A percentile compares a stretch with the other conserved stretches of the same genome.
Conservation (phyloP, 129 eudicot species). For the Silybum marianum region DNA sequence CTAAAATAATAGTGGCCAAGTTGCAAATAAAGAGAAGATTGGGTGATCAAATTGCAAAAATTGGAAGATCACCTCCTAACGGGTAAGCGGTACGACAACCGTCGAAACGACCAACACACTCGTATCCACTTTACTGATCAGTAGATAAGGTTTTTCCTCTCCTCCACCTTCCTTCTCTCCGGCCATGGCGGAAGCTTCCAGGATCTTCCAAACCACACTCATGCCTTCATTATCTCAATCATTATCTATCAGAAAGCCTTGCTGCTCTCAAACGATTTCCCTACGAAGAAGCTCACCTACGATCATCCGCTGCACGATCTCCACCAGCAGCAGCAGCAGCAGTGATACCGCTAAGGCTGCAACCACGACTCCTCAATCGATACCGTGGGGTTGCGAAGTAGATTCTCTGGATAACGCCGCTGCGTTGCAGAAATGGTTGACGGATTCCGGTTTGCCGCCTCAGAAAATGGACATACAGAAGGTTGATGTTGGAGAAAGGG, state of each 20-base stretch:
- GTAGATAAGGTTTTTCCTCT: constrained; percentile 43
- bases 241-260: constrained; percentile 23
- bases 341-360: constrained; percentile 32
- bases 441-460: constrained; percentile 66
- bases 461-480: constrained; percentile 84
- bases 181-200: constrained; percentile 64
- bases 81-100: constrained; percentile 20
- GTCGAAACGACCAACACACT: constrained; percentile 18
- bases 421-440: constrained; percentile 76
- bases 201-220: constrained; percentile 48
- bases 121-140: constrained; percentile 18
- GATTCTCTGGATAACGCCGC: constrained; percentile 86
- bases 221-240: constrained; percentile 44
- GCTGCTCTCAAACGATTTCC: constrained; percentile 25
- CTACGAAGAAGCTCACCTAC: constrained; percentile 21
- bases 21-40: neutral
- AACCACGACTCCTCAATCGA: constrained; percentile 3
- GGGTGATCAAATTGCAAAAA: neutral
- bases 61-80: neutral
- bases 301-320: constrained; percentile 53
- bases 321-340: constrained; percentile 38
- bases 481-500: constrained; percentile 93
- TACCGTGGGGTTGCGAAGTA: constrained; percentile 88
- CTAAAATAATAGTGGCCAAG: neutral
- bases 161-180: constrained; percentile 25